A percentile compares a stretch with the other conserved stretches of the same genome.
Conservation (phyloP, 2,329 filamentous ascomycete species). For the Ophiocordyceps polyrhachis-furcata region DNA sequence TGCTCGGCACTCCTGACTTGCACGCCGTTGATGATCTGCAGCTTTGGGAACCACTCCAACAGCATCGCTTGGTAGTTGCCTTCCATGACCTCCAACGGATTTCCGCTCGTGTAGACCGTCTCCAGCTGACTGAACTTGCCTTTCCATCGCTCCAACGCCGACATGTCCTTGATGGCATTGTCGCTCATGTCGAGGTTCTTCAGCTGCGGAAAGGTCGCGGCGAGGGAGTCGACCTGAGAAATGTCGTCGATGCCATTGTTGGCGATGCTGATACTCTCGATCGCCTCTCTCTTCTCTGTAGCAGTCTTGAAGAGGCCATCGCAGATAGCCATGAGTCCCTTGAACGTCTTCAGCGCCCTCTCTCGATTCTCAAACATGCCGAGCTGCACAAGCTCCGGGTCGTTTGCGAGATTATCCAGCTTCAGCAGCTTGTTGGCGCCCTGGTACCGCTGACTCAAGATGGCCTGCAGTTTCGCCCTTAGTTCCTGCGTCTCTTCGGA, state of each 20-base stretch:
- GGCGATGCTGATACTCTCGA: conserved; percentile 66
- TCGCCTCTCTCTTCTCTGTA: conserved; percentile 55
- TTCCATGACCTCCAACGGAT: conserved; percentile 46
- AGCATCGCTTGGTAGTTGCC: conserved; percentile 49
- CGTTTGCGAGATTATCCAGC: conserved; percentile 57
- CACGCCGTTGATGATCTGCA: conserved; percentile 57
- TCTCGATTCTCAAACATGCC: conserved; percentile 57
- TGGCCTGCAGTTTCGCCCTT: conserved; percentile 48
- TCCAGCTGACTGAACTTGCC: conserved; percentile 62
- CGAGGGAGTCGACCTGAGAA: conserved; percentile 51
- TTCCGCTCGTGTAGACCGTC: conserved; percentile 61
- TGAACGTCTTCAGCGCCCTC: conserved; percentile 73
- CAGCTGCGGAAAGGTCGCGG: conserved; percentile 65
- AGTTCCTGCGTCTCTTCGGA: conserved; percentile 38
- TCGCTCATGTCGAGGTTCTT: conserved; percentile 77
- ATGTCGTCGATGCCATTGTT: conserved; percentile 64
- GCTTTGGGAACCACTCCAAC: conserved; percentile 63
- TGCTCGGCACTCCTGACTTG: conserved; percentile 58
- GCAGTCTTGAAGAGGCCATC: conserved; percentile 55
- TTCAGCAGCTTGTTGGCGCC: conserved; percentile 56
- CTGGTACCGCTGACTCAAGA: conserved; percentile 61
- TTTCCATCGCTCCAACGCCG: conserved; percentile 56
- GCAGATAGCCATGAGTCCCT: conserved; percentile 75
- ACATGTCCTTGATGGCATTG: conserved; percentile 55
- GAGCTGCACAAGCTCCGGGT: conserved; percentile 51